These are phyloP conservation scores for Thalassiosira pacifica DNA, from an alignment of 352 stramenopile genomes.

Conservation along the genomic window DNA sequence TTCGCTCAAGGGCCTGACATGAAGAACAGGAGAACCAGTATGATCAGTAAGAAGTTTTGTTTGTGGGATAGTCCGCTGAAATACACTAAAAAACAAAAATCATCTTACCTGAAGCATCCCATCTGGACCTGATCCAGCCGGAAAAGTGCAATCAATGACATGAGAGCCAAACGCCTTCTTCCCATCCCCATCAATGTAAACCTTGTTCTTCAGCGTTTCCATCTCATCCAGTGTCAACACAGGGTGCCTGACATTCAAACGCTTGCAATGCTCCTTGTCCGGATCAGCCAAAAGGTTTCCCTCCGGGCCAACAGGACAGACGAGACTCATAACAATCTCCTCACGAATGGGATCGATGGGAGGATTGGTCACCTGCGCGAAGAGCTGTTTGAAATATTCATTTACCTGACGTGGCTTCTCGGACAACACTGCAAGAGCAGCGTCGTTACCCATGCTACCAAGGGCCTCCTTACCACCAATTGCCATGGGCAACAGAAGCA, in stretches of 20 bases:
- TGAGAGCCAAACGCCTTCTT: slow-evolving; percentile 77
- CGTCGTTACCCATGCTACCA: slow-evolving; percentile 96
- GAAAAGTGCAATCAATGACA: slow-evolving; percentile 89
- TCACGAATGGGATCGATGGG: slow-evolving; percentile 98
- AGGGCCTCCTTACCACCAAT: slow-evolving; percentile 94
- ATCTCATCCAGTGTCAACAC: slow-evolving; percentile 94
- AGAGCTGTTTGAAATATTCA: slow-evolving; percentile 90
- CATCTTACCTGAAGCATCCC: slow-evolving; percentile 83
- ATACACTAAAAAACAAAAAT: slow-evolving; percentile 7
- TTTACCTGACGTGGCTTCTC: slow-evolving; percentile 85
- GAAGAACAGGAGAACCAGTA: slow-evolving; percentile 8
- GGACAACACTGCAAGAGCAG: slow-evolving; percentile 92
- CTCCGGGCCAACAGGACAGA: slow-evolving; percentile 95
- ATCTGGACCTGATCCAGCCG: slow-evolving; percentile 79
- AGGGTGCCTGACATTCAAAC: slow-evolving; percentile 94
- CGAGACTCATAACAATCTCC: slow-evolving; percentile 97
- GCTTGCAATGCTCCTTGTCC: slow-evolving; percentile 76
- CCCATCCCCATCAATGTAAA: slow-evolving; percentile 77
- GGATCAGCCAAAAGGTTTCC: slow-evolving; percentile 92
- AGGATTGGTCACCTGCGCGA: slow-evolving; percentile 95
- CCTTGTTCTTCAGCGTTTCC: slow-evolving; percentile 90
- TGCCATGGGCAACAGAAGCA: slow-evolving; percentile 95
- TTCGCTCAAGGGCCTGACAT: slow-evolving; percentile 90
- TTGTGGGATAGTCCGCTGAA: no score
- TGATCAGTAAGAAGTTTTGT: no score